A percentile compares a stretch with the other conserved stretches of the same genome.
Conservation (phyloP, 2,329 filamentous ascomycete genomes). For the Nemania sp. region DNA sequence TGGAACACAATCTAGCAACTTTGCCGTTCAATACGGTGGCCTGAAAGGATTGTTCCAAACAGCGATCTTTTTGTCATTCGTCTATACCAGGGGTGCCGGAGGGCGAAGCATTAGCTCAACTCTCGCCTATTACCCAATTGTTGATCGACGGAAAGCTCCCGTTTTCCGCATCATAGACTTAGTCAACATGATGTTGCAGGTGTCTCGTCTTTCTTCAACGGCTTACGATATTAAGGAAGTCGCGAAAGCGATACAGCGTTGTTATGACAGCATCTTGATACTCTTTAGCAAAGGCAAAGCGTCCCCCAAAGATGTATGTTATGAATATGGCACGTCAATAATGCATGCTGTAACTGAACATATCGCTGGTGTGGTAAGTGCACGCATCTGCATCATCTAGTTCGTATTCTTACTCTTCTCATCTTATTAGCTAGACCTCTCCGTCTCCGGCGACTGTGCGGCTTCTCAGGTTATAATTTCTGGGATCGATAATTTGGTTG, state of each 20-base stretch:
- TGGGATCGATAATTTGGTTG: neutral
- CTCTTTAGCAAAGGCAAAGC: constrained; percentile 6
- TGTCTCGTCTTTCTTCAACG: no score
- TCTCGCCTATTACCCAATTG: constrained; percentile 22
- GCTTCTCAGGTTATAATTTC: neutral
- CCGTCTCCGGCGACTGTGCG: no score
- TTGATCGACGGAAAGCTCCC: constrained; percentile 3
- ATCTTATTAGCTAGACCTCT: no score
- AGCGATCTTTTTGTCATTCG: constrained; percentile 14
- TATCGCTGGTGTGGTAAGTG: neutral
- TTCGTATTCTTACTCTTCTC: no score
- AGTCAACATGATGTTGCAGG: no score
- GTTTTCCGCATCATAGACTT: constrained; percentile 7
- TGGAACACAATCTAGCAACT: neutral
- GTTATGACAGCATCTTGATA: neutral
- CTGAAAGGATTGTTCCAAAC: neutral
- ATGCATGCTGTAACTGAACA: neutral
- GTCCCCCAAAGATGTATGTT: neutral
- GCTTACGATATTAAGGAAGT: neutral
- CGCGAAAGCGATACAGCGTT: neutral
- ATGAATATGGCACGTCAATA: neutral
- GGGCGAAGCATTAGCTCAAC: constrained; percentile 13
- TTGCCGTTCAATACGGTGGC: neutral
- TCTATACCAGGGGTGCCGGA: constrained; percentile 10
- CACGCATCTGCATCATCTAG: no score